phyloP scores from a whole-genome alignment of 257 asterid genomes.

The Anisodus tanguticus region DNA sequence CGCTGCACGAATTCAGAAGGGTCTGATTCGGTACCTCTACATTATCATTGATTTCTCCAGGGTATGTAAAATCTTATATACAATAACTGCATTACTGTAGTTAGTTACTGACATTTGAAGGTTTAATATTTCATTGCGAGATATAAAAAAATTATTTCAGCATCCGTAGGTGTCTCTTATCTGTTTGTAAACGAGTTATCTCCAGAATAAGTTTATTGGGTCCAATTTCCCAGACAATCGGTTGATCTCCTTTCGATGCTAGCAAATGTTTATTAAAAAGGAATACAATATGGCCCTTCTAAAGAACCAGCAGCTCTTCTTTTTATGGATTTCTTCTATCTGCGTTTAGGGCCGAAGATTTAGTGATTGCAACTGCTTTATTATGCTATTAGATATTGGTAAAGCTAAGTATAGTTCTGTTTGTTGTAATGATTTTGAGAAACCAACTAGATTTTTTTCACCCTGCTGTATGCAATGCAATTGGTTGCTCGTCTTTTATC shows the following conservation, averaged over 20 bases:
- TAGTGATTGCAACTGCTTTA: not conserved
- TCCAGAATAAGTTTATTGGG: not conserved
- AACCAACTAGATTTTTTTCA: not conserved
- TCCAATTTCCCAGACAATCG: not conserved
- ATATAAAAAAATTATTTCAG: not conserved
- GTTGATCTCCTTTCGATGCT: not conserved
- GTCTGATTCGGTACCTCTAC: slow-evolving; percentile 86
- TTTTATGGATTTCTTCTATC: slow-evolving; percentile 6
- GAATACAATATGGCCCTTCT: not conserved
- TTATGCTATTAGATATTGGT: not conserved
- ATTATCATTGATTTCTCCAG: slow-evolving; percentile 82
- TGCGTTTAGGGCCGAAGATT: slow-evolving; percentile 9
- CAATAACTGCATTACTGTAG: not conserved
- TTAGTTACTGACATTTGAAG: not conserved
- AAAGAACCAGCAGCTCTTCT: not conserved
- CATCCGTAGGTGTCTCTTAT: not conserved
- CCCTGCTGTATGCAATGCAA: not conserved
- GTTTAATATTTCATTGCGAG: not conserved
- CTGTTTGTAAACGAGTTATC: slow-evolving; percentile 16
- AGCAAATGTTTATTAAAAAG: not conserved
- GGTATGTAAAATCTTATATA: slow-evolving; percentile 46
- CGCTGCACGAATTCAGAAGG: slow-evolving; percentile 80
- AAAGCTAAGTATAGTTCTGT: not conserved
- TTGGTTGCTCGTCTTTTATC: slow-evolving; percentile 2
- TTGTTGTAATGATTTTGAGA: not conserved